Conservation (phyloP, 1,139 yeast species). For the Kodamaea plutei region DNA sequence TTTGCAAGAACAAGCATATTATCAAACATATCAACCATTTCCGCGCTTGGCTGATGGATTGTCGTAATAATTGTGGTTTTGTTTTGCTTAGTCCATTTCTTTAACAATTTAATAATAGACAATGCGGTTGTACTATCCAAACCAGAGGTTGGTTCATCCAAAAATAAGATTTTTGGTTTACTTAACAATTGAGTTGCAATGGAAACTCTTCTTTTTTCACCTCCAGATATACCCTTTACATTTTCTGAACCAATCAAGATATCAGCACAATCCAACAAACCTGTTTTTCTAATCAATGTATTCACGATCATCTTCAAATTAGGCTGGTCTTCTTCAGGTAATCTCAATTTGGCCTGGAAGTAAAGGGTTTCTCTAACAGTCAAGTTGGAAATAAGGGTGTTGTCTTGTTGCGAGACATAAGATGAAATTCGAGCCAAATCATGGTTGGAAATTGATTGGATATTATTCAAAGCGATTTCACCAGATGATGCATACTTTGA, state of each 20-base stretch:
- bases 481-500: constrained; percentile 12
- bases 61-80: constrained; percentile 22
- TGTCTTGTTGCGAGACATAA: constrained; percentile 23
- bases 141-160: constrained; percentile 27
- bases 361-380: constrained; percentile 25
- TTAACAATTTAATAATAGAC: constrained; percentile 16
- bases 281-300: constrained; percentile 17
- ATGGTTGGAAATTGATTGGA: constrained; percentile 12
- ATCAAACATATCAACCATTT: constrained; percentile 19
- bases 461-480: constrained; percentile 12
- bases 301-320: constrained; percentile 16
- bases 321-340: constrained; percentile 16
- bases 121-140: constrained; percentile 22
- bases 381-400: constrained; percentile 19
- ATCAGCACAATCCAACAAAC: constrained; percentile 24
- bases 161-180: constrained; percentile 21
- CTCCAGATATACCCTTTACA: constrained; percentile 24
- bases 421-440: constrained; percentile 18
- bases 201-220: constrained; percentile 24
- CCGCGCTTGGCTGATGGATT: constrained; percentile 24
- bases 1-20: constrained; percentile 20
- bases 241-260: constrained; percentile 19
- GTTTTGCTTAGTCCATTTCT: constrained; percentile 13
- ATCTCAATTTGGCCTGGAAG: constrained; percentile 21
- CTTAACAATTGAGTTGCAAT: constrained; percentile 23